Evolutionary conservation across 306 rosid genomes (phyloP), one percentile per base, ranked within the genome.

Genomic region (Citrullus mucosospermus): DNA sequence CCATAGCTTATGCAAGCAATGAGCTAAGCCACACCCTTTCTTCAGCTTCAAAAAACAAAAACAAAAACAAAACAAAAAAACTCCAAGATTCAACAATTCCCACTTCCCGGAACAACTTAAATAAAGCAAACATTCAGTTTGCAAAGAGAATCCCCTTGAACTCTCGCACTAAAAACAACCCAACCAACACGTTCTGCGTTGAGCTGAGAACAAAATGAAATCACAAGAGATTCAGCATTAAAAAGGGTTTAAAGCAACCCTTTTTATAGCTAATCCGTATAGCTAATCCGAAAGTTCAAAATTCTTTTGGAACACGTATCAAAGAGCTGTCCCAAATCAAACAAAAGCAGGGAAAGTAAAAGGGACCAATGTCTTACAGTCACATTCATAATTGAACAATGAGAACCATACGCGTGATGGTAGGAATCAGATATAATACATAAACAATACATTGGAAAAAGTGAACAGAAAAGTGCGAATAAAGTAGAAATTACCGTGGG

Each of bases 1-100:
- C 82, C 98, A 92, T 93, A 56, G 8, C 77, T 51, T 48, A 28
- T 16, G 7, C 76, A 46, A 70, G 3, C 57, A 70, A 70, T 70
- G 76, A 70, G 57, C 8, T 13, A 70, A 70, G 57, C 76, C 20
- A 70, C n/a, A 43, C 75, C 36, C 75, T 44, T 69, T 69, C 71
- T 63, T 34, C 71, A 36, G 25, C 46, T 63, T 22, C 28, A 13
- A 38, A 30, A 72, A 73, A 17, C 36, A 25, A 25, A 25, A 25
- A 25, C 28, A 25, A 25, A 25, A 25, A 25, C 28, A 25, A 25
- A 25, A 8, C 4, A 50, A 51, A 51, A 16, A 28, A 51, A 51
- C 44, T 73, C 8, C 77, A 51, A 73, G 28, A 51, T 30, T 51
- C 59, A 51, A 38, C 46, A 25, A 25, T 67, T 18, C 30, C 32